These are phyloP conservation scores for Pichia sp. DNA, from an alignment of 1,139 yeast species.

Conservation along the genomic window DNA sequence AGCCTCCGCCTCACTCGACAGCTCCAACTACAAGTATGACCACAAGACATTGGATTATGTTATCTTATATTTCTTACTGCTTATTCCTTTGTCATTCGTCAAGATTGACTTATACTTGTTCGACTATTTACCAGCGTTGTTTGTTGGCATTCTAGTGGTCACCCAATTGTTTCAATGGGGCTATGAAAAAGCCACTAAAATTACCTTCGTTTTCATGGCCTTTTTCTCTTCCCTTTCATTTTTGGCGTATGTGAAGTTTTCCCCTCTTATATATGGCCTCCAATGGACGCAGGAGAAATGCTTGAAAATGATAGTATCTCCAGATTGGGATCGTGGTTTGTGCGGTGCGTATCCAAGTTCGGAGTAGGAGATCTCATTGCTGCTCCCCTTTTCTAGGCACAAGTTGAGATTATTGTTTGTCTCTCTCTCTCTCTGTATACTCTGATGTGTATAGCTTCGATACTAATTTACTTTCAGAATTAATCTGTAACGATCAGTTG, in stretches of 20 bases:
- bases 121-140: slow-evolving; percentile 58
- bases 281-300: slow-evolving; percentile 50
- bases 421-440: background rate
- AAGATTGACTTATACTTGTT: slow-evolving; percentile 55
- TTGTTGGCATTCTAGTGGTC: slow-evolving; percentile 52
- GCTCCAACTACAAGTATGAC: slow-evolving; percentile 13
- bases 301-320: slow-evolving; percentile 19
- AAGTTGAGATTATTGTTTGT: background rate
- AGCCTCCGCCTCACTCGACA: background rate
- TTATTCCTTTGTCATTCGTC: slow-evolving; percentile 48
- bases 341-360: slow-evolving; percentile 7
- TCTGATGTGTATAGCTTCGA: background rate
- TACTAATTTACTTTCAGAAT: background rate
- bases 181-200: slow-evolving; percentile 31
- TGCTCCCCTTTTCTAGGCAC: background rate
- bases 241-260: slow-evolving; percentile 38
- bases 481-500: background rate
- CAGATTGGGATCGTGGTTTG: slow-evolving; percentile 19
- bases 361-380: background rate
- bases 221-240: slow-evolving; percentile 32
- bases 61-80: slow-evolving; percentile 57
- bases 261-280: slow-evolving; percentile 47
- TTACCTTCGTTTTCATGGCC: slow-evolving; percentile 34
- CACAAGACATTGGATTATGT: slow-evolving; percentile 25
- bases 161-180: slow-evolving; percentile 42